phyloP scores from a whole-genome alignment of 352 stramenopile species.

The Pythium chondricola region DNA sequence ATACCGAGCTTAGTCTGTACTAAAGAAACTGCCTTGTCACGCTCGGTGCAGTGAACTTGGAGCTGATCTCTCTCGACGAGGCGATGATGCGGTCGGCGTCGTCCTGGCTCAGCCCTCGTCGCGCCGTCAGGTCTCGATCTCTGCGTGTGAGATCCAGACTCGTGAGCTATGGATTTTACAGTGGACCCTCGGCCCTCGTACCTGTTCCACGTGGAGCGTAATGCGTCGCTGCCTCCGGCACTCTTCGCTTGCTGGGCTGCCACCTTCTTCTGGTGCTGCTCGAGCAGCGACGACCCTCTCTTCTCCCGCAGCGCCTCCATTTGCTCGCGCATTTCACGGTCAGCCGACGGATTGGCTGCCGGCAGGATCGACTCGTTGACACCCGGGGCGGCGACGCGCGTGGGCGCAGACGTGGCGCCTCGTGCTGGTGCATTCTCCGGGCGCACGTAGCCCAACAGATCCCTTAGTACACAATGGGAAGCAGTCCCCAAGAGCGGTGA shows the following conservation, averaged over 20 bases:
- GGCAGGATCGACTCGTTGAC: slow-evolving; percentile 70
- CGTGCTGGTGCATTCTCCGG: slow-evolving; percentile 50
- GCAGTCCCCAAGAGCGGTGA: neutral
- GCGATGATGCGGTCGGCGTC: slow-evolving; percentile 70
- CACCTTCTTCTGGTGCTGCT: slow-evolving; percentile 70
- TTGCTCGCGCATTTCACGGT: slow-evolving; percentile 61
- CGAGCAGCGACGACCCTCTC: slow-evolving; percentile 64
- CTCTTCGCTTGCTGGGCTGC: slow-evolving; percentile 32
- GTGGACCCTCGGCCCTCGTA: too few species aligned
- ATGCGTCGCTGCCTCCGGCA: slow-evolving; percentile 3
- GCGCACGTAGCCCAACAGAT: slow-evolving; percentile 76
- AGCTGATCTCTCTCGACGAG: slow-evolving; percentile 73
- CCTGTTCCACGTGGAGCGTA: slow-evolving; percentile 49
- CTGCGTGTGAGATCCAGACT: too few species aligned
- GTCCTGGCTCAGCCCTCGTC: slow-evolving; percentile 57
- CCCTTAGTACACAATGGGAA: slow-evolving; percentile 12
- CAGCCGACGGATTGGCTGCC: slow-evolving; percentile 52
- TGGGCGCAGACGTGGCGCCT: slow-evolving; percentile 18
- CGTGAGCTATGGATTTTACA: too few species aligned
- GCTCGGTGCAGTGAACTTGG: slow-evolving; percentile 80
- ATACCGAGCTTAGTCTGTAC: neutral
- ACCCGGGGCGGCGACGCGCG: slow-evolving; percentile 2
- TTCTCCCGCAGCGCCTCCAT: slow-evolving; percentile 56
- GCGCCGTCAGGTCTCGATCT: slow-evolving; percentile 60
- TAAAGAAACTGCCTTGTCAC: slow-evolving; percentile 83